A percentile compares a stretch with the other conserved stretches of the same genome.
Evolutionary conservation across 768 basidiomycete genomes (phyloP).

Genomic region (Amanita pallidorosea): DNA sequence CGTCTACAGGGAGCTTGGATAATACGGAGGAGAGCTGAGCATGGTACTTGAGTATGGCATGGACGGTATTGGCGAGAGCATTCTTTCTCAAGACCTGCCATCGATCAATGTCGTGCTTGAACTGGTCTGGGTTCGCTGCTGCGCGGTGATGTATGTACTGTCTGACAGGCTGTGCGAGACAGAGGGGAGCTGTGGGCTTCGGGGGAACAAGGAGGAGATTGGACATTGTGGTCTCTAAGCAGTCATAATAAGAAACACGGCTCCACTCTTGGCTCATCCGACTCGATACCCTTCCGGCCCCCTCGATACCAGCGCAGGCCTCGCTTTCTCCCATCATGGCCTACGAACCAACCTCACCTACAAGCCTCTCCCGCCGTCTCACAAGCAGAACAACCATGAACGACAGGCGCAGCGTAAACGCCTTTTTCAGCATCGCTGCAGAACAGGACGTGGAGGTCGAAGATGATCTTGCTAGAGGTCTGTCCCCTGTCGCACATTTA

Average conservation of each 20-base stretch:
- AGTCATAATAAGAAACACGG: neutral
- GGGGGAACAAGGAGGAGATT: slow-evolving; percentile 68
- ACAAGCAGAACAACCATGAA: slow-evolving; percentile 74
- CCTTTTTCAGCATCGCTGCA: slow-evolving; percentile 94
- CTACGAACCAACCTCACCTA: slow-evolving; percentile 53
- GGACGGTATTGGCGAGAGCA: slow-evolving; percentile 35
- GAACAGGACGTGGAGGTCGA: slow-evolving; percentile 98
- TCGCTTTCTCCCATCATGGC: slow-evolving; percentile 40
- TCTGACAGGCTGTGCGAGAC: slow-evolving; percentile 44
- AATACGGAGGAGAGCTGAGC: slow-evolving; percentile 79
- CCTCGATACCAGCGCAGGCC: slow-evolving; percentile 28
- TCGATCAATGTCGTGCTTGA: slow-evolving; percentile 60
- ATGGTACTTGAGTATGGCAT: slow-evolving; percentile 71
- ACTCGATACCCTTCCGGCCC: slow-evolving; percentile 11
- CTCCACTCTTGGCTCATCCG: neutral
- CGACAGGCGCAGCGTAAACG: slow-evolving; percentile 93
- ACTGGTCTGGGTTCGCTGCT: slow-evolving; percentile 76
- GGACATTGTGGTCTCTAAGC: slow-evolving; percentile 38
- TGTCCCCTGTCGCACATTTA: neutral
- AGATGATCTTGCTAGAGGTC: slow-evolving; percentile 91
- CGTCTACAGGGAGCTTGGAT: slow-evolving; percentile 79
- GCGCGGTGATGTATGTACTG: slow-evolving; percentile 59
- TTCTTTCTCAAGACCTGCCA: slow-evolving; percentile 64
- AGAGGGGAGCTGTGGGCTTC: slow-evolving; percentile 54
- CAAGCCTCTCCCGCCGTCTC: slow-evolving; percentile 57